Base-by-base conservation (phyloP, 257 asterid species). In the Penstemon barbatus region DNA sequence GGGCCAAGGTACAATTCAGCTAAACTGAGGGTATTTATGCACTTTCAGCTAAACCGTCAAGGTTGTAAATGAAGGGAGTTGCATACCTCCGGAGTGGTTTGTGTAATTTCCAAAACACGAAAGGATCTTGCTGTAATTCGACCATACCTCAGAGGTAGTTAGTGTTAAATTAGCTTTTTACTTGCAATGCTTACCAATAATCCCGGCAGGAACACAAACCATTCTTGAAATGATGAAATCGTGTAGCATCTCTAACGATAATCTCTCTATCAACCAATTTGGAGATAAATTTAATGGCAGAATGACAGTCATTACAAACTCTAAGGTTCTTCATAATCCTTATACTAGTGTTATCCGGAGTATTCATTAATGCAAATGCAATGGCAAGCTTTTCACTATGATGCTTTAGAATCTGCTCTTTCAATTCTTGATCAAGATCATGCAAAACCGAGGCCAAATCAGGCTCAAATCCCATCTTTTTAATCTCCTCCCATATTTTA, bases 361-460 rank as follows among this genome's bases (percentile, higher is more conserved):
- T 89, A 67, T 69, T 87, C 75, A 86, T 70, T 53, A 92, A 70
- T 3, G 84, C 98, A 61, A 86, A 92, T 19, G 96, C 86, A 75
- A 92, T 92, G 3, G 97, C 97, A 45, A 92, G 98, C 69, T 89
- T 89, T 76, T 92, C 98, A 12, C 98, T 92, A 49, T 92, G 98
- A 77, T 85, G 85, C 79, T 81, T 83, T 61, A 92, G 92, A 57
- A 86, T 83, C 71, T 86, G 83, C 78, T 92, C 98, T 73, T 89
- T 87, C 82, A 86, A 67, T 70, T 90, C 96, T 1, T 70, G 71
- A 77, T 90, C 96, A 55, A 88, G 90, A 82, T 92, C 97, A 41
- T 90, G 96, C 53, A 90, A 79, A 15, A 92, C 97, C 0, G 95
- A 86, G 7, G 63, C 87, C 2, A 79, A 79, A 64, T 90, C 95